Conservation (phyloP, 2,329 filamentous ascomycete genomes). For the Penicillium occitanis region DNA sequence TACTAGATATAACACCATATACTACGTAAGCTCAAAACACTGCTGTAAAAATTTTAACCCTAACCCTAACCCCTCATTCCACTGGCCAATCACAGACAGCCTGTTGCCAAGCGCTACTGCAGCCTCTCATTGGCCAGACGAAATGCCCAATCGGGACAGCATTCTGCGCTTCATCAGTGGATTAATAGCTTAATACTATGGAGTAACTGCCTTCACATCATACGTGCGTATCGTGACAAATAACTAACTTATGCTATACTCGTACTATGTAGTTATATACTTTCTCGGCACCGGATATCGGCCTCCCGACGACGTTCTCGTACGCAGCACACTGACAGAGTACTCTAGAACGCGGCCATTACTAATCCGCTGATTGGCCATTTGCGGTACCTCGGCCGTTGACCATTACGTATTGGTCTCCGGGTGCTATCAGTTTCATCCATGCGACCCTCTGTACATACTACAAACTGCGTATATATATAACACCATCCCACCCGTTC, state of each 20-base stretch:
- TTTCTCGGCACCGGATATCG: not conserved
- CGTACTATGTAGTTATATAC: not conserved
- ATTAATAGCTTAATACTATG: too few relatives aligned
- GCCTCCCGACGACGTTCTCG: not conserved
- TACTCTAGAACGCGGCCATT: too few relatives aligned
- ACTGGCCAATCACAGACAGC: not conserved
- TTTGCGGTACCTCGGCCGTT: too few relatives aligned
- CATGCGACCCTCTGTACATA: not conserved
- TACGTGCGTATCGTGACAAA: conserved; percentile 1
- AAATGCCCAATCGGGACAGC: not conserved
- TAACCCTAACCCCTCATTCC: not conserved
- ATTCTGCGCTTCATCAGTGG: too few relatives aligned
- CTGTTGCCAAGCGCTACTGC: not conserved
- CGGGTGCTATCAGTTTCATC: not conserved
- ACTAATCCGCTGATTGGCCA: too few relatives aligned
- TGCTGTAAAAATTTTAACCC: too few relatives aligned
- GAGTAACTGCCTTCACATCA: not conserved
- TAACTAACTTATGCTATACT: not conserved
- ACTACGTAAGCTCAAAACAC: too few relatives aligned
- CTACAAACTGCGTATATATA: not conserved
- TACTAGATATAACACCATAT: too few relatives aligned
- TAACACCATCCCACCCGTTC: not conserved
- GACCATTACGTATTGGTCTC: not conserved
- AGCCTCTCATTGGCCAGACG: conserved; percentile 1
- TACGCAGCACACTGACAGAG: too few relatives aligned